Conservation (phyloP, 306 rosid genomes). For the Ormosia semicastrata region DNA sequence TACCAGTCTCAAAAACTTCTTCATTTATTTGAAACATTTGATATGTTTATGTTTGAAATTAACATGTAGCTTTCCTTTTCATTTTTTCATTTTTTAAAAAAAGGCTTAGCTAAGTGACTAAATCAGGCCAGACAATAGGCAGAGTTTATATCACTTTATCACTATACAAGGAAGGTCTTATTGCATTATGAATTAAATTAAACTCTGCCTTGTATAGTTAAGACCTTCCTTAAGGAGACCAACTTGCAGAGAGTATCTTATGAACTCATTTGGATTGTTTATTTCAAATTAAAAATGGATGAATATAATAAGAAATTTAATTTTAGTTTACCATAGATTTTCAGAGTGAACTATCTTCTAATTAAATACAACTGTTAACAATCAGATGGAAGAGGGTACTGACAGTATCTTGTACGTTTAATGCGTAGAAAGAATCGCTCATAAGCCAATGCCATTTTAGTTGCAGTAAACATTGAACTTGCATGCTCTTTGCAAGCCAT, state of each 20-base stretch:
- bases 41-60: no score
- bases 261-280: neutral
- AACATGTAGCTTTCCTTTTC: no score
- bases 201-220: no score
- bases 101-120: neutral
- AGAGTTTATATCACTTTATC: neutral
- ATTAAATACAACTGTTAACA: neutral
- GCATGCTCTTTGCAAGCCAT: neutral
- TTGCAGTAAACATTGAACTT: neutral
- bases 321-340: no score
- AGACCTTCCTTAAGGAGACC: no score
- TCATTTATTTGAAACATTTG: no score
- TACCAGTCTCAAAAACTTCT: no score
- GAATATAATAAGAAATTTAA: neutral
- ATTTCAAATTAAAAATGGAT: neutral
- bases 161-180: neutral
- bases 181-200: no score
- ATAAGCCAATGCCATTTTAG: constrained; percentile 4
- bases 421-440: constrained; percentile 15
- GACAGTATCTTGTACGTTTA: neutral
- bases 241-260: neutral
- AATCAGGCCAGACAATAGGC: neutral
- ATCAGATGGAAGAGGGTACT: neutral
- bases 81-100: no score
- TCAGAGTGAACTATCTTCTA: neutral